Conservation (phyloP, 2,329 filamentous ascomycete species). For the Hymenoscyphus albidus region DNA sequence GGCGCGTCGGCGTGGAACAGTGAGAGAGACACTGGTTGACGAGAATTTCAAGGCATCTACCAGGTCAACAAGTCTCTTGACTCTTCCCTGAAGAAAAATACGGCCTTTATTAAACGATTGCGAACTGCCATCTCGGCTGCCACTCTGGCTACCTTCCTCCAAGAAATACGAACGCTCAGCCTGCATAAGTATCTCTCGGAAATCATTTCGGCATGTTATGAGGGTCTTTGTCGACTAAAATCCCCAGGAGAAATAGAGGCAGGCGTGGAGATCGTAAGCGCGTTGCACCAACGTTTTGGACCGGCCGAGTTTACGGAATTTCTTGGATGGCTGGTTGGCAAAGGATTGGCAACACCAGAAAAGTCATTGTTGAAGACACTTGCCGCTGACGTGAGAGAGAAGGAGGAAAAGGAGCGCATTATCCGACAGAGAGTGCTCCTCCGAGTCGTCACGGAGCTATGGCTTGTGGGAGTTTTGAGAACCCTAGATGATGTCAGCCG, state of each 20-base stretch:
- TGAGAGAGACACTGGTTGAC: neutral
- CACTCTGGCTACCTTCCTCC: slow-evolving; percentile 76
- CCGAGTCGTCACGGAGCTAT: slow-evolving; percentile 89
- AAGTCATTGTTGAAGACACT: slow-evolving; percentile 77
- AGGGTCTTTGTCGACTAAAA: slow-evolving; percentile 89
- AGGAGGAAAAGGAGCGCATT: slow-evolving; percentile 92
- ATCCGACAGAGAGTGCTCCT: slow-evolving; percentile 80
- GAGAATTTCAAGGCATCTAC: slow-evolving; percentile 26
- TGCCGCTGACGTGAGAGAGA: slow-evolving; percentile 77
- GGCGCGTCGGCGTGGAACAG: neutral
- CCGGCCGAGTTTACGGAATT: slow-evolving; percentile 86
- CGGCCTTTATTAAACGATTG: slow-evolving; percentile 93
- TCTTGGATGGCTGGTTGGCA: slow-evolving; percentile 86
- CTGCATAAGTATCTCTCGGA: slow-evolving; percentile 96
- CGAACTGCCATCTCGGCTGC: slow-evolving; percentile 82
- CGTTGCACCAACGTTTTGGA: slow-evolving; percentile 93
- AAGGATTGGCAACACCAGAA: slow-evolving; percentile 86
- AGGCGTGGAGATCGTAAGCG: slow-evolving; percentile 87
- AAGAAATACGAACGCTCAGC: slow-evolving; percentile 86
- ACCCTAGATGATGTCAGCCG: slow-evolving; percentile 67
- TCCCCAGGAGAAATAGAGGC: slow-evolving; percentile 87
- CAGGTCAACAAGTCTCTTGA: slow-evolving; percentile 73
- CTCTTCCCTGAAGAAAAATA: slow-evolving; percentile 96
- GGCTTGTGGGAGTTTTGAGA: slow-evolving; percentile 84
- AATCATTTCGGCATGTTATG: slow-evolving; percentile 92